Evolutionary conservation across 1,139 yeast genomes (phyloP).

Genomic region (Hemisphaericaspora lyxosophila): DNA sequence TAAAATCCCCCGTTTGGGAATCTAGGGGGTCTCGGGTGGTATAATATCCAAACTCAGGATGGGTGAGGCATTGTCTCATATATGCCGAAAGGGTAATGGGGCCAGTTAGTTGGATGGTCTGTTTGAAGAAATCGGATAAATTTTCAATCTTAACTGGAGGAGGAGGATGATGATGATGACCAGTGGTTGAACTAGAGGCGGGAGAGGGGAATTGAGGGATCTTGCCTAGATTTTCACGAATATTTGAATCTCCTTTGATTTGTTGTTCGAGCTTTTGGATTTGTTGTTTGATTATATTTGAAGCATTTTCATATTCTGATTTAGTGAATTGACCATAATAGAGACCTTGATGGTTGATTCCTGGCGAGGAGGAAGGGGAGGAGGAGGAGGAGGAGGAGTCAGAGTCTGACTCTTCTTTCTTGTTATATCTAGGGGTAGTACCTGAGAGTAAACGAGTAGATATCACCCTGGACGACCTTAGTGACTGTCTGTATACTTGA

Average conservation of each 20-base stretch:
- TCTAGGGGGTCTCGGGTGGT: constrained; percentile 78
- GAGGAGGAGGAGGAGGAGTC: too few species aligned
- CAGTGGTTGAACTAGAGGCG: background rate
- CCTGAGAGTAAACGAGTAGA: too few species aligned
- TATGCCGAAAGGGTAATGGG: constrained; percentile 73
- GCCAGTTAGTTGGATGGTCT: constrained; percentile 68
- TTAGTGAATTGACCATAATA: constrained; percentile 38
- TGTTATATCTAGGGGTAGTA: too few species aligned
- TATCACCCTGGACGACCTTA: too few species aligned
- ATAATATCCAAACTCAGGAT: constrained; percentile 78
- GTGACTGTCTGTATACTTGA: background rate
- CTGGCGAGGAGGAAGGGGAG: too few species aligned
- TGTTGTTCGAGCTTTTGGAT: constrained; percentile 32
- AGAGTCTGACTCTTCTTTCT: too few species aligned
- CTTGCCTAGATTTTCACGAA: constrained; percentile 36
- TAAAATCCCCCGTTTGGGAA: constrained; percentile 63
- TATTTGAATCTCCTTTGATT: constrained; percentile 41
- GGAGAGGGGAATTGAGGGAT: constrained; percentile 38
- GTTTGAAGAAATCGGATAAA: constrained; percentile 44
- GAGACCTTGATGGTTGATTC: too few species aligned
- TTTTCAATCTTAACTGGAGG: constrained; percentile 22
- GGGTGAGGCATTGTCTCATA: constrained; percentile 81
- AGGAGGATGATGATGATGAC: constrained; percentile 7
- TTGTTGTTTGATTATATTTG: constrained; percentile 34
- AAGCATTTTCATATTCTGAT: constrained; percentile 43